A percentile compares a stretch with the other conserved stretches of the same genome.
Evolutionary conservation across 805 yeast species (phyloP).

Genomic region (Barnettozyma vustinii): DNA sequence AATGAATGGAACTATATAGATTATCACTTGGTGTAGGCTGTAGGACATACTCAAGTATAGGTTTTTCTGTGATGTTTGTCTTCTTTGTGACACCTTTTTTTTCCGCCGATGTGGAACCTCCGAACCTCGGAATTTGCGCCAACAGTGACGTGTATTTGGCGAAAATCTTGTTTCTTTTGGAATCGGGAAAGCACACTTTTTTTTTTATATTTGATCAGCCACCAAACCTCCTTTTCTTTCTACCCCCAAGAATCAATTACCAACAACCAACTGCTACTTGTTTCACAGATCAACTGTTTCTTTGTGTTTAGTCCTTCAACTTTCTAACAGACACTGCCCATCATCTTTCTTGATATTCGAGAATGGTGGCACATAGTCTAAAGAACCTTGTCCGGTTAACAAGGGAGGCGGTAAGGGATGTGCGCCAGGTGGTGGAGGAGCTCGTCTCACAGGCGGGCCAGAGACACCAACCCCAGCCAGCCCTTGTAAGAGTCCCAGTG

Average conservation of each 20-base stretch:
- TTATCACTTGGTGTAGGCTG: not conserved
- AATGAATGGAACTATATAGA: not conserved
- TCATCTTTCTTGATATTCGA: not conserved
- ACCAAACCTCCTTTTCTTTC: no score
- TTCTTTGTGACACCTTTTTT: not conserved
- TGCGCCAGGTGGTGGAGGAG: constrained; percentile 44
- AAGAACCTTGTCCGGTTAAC: constrained; percentile 43
- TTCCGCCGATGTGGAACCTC: not conserved
- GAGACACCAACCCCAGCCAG: constrained; percentile 32
- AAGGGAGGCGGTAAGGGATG: constrained; percentile 40
- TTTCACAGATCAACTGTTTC: not conserved
- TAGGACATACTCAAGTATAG: not conserved
- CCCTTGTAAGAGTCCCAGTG: constrained; percentile 37
- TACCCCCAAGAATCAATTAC: no score
- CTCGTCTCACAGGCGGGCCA: constrained; percentile 29
- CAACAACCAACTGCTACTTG: not conserved
- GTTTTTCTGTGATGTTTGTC: no score
- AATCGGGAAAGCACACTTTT: no score
- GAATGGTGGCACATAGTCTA: constrained; percentile 31
- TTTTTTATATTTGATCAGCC: no score
- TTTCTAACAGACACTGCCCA: not conserved
- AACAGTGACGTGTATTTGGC: not conserved
- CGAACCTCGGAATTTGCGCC: not conserved
- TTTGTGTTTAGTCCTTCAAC: not conserved
- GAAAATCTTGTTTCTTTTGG: not conserved